Percentiles rank a stretch among this genome's conserved stretches.
Evolutionary conservation across 192 early-diverging fungal genomes (phyloP).

Genomic region (Podila clonocystis): DNA sequence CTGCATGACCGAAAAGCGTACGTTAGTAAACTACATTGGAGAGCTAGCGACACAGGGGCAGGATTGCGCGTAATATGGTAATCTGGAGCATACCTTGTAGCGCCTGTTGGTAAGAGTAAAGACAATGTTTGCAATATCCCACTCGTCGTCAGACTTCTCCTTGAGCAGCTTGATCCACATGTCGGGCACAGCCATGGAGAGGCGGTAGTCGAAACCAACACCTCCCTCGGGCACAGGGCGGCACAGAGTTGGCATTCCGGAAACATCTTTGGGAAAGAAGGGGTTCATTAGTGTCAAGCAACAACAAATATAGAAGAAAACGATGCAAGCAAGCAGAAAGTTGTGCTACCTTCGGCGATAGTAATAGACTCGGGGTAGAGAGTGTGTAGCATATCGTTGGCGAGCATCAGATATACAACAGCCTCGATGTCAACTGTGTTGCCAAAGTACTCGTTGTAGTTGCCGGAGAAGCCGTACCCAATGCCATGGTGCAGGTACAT

Average conservation of each 20-base stretch:
- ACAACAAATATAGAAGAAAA: neutral
- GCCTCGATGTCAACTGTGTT: slow-evolving; percentile 86
- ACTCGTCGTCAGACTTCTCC: slow-evolving; percentile 90
- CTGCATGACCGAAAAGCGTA: slow-evolving; percentile 38
- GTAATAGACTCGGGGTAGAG: slow-evolving; percentile 86
- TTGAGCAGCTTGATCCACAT: slow-evolving; percentile 99
- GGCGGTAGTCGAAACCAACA: slow-evolving; percentile 95
- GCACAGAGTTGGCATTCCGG: slow-evolving; percentile 98
- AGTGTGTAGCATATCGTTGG: slow-evolving; percentile 71
- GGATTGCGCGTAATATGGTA: neutral
- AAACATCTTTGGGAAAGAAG: slow-evolving; percentile 77
- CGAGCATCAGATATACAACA: slow-evolving; percentile 89
- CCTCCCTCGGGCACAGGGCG: slow-evolving; percentile 88
- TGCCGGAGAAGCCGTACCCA: slow-evolving; percentile 90
- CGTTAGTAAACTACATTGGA: slow-evolving; percentile 1
- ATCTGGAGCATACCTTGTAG: slow-evolving; percentile 63
- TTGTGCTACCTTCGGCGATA: slow-evolving; percentile 84
- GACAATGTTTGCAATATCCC: slow-evolving; percentile 88
- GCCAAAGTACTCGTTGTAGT: slow-evolving; percentile 95
- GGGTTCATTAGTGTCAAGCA: neutral
- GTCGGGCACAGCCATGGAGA: slow-evolving; percentile 97
- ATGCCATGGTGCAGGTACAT: slow-evolving; percentile 97
- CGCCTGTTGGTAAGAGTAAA: slow-evolving; percentile 93
- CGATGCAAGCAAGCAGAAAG: neutral
- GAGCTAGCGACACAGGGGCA: too few species aligned